phyloP scores from a whole-genome alignment of 208 protist genomes.

The Phytomonas francai region DNA sequence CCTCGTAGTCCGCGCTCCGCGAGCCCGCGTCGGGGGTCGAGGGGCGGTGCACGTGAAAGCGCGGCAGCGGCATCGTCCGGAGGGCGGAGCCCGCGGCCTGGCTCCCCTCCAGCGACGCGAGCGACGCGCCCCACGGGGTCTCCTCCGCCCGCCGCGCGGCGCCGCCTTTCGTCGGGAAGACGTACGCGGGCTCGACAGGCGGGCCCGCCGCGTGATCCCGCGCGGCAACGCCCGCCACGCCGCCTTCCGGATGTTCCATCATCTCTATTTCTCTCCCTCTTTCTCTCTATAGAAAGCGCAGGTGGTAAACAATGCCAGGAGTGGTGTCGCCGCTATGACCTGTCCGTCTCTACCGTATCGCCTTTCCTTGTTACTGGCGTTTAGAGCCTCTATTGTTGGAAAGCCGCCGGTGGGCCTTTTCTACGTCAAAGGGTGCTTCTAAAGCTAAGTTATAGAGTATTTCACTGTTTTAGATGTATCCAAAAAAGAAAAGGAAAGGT shows the following conservation, averaged over 20 bases:
- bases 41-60: neutral
- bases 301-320: neutral
- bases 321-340: neutral
- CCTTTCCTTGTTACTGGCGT: neutral
- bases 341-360: neutral
- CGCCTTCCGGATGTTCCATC: neutral
- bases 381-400: neutral
- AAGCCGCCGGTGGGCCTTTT: neutral
- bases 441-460: slow-evolving; percentile 9
- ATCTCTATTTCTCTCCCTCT: neutral
- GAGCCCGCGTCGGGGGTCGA: neutral
- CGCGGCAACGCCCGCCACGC: neutral
- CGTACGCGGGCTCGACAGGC: neutral
- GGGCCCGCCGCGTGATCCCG: too few species aligned
- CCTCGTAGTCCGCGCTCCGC: neutral
- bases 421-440: neutral
- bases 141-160: neutral
- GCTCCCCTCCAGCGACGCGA: neutral
- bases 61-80: neutral
- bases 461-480: neutral
- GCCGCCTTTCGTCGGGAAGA: neutral
- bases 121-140: neutral
- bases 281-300: too few species aligned
- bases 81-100: neutral
- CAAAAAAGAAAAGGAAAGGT: slow-evolving; percentile 12